Percentiles rank a stretch among this genome's conserved stretches.
Evolutionary conservation across 1,284 basidiomycete genomes (phyloP).

Genomic region (Lignosus rhinocerotis): DNA sequence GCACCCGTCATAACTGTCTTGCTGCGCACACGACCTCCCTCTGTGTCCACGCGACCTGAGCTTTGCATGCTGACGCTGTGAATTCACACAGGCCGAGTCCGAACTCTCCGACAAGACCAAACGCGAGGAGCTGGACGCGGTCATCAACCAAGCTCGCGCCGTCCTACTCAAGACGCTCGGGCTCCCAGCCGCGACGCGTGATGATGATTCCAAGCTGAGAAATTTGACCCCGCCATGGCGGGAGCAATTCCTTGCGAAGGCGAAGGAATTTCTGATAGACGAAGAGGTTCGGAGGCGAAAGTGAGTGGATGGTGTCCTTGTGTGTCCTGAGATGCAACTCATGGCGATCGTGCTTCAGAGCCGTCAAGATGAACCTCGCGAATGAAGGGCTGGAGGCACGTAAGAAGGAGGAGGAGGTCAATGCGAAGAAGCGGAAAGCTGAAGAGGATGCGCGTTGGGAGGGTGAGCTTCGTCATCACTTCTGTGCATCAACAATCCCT

Average conservation of each 20-base stretch:
- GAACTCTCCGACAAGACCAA: slow-evolving; percentile 74
- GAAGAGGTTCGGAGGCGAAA: slow-evolving; percentile 79
- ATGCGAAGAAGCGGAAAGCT: slow-evolving; percentile 72
- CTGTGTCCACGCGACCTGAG: neutral
- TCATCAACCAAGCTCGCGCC: slow-evolving; percentile 69
- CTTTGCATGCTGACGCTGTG: neutral
- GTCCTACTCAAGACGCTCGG: slow-evolving; percentile 59
- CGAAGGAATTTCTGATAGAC: slow-evolving; percentile 80
- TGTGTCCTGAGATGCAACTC: neutral
- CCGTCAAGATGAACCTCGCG: slow-evolving; percentile 82
- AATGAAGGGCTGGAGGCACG: slow-evolving; percentile 83
- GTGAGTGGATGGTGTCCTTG: slow-evolving; percentile 41
- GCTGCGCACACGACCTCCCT: slow-evolving; percentile 1
- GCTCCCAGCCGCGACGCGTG: slow-evolving; percentile 56
- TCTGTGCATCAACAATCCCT: neutral
- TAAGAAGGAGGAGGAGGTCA: slow-evolving; percentile 82
- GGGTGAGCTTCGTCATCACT: slow-evolving; percentile 47
- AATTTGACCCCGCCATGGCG: slow-evolving; percentile 63
- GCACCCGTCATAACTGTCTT: neutral
- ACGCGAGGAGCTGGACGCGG: slow-evolving; percentile 76
- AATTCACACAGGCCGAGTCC: slow-evolving; percentile 64
- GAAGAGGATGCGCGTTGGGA: slow-evolving; percentile 84
- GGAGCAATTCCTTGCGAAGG: slow-evolving; percentile 59
- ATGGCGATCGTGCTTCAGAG: slow-evolving; percentile 42
- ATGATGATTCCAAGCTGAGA: slow-evolving; percentile 57